phyloP scores from a whole-genome alignment of 2,329 filamentous ascomycete genomes.

The Penicillium sp. region DNA sequence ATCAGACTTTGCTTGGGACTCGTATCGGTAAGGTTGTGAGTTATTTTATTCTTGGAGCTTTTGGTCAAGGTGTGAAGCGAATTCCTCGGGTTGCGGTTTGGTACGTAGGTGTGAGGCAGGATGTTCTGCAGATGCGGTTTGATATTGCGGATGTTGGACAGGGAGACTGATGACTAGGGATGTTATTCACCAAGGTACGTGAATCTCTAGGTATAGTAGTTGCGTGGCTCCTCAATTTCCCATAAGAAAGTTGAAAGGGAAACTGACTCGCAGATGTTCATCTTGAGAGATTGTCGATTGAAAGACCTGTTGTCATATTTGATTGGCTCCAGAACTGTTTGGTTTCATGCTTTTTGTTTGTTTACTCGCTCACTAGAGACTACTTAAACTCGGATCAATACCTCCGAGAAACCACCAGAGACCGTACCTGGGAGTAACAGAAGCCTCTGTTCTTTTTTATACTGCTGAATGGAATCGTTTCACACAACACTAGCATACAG shows the following conservation, averaged over 20 bases:
- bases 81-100: background rate
- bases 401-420: background rate
- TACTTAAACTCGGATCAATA: background rate
- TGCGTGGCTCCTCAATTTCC: too few species aligned
- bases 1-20: background rate
- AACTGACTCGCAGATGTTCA: too few species aligned
- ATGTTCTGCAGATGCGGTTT: slow-evolving; percentile 1
- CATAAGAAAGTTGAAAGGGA: too few species aligned
- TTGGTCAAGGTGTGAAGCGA: background rate
- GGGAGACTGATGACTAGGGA: background rate
- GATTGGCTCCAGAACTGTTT: background rate
- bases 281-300: too few species aligned
- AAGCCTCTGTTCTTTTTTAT: too few species aligned
- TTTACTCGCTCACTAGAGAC: background rate
- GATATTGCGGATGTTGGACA: background rate
- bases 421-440: too few species aligned
- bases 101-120: background rate
- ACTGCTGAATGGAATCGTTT: too few species aligned
- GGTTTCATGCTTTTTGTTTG: background rate
- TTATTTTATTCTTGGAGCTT: slow-evolving; percentile 2
- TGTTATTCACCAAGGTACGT: too few species aligned
- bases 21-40: background rate
- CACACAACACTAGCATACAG: too few species aligned
- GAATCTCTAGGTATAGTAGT: too few species aligned
- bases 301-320: background rate